A percentile compares a stretch with the other conserved stretches of the same genome.
Conservation (phyloP, 306 rosid genomes). For the Vigna nakashimae region DNA sequence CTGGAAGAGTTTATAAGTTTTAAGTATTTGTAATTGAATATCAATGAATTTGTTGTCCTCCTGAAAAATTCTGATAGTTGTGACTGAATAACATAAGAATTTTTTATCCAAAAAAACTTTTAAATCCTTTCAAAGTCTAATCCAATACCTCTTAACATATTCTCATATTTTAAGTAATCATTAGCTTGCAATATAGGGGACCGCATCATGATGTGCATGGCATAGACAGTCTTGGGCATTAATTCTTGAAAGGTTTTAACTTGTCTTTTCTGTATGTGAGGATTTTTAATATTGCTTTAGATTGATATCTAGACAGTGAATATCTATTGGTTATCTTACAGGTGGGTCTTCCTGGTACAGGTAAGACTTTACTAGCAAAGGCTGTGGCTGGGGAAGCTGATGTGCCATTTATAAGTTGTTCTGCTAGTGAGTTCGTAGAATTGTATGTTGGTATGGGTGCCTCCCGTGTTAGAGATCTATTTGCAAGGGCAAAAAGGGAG, state of each 20-base stretch:
- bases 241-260: conserved; percentile 28
- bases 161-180: conserved; percentile 14
- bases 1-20: no score
- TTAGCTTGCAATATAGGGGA: conserved; percentile 26
- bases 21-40: no score
- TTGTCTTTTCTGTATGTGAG: conserved; percentile 16
- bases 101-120: no score
- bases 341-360: conserved; percentile 99
- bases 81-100: no score
- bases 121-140: no score
- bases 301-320: conserved; percentile 32
- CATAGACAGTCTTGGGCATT: conserved; percentile 30
- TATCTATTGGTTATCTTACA: conserved; percentile 56
- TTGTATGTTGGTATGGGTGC: conserved; percentile 99
- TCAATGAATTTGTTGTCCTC: no score
- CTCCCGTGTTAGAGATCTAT: conserved; percentile 97
- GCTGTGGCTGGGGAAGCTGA: conserved; percentile 99
- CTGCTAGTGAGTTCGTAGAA: conserved; percentile 99
- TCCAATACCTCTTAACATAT: neutral
- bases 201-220: conserved; percentile 38
- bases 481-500: conserved; percentile 97
- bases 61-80: no score
- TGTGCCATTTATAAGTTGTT: conserved; percentile 95
- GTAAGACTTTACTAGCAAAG: conserved; percentile 98
- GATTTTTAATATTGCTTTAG: conserved; percentile 36